A percentile compares a stretch with the other conserved stretches of the same genome.
Conservation (phyloP, 2,329 filamentous ascomycete genomes). For the Penicillium sp. region DNA sequence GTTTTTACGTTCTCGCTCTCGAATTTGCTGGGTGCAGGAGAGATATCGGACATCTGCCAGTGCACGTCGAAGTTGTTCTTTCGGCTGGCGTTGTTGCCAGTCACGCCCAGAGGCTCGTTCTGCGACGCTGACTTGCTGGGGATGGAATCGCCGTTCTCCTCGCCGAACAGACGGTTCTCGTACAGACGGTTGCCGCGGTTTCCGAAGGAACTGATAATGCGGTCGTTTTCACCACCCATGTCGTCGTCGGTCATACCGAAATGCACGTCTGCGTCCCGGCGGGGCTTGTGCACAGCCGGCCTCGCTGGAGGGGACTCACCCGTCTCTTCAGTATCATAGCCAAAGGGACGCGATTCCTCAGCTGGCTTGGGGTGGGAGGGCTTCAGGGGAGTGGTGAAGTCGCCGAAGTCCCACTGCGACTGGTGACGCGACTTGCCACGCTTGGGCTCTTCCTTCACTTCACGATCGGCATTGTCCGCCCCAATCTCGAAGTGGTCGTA, state of each 20-base stretch:
- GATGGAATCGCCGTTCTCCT: slow-evolving; percentile 60
- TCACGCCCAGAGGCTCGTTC: slow-evolving; percentile 57
- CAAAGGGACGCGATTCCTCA: slow-evolving; percentile 71
- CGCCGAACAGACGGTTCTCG: slow-evolving; percentile 69
- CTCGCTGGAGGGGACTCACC: slow-evolving; percentile 45
- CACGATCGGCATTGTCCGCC: slow-evolving; percentile 28
- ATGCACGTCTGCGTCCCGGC: slow-evolving; percentile 76
- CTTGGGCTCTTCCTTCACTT: slow-evolving; percentile 26
- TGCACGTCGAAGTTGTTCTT: slow-evolving; percentile 75
- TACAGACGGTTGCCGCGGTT: slow-evolving; percentile 73
- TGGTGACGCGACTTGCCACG: slow-evolving; percentile 52
- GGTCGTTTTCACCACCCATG: slow-evolving; percentile 45
- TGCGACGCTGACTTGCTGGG: slow-evolving; percentile 20
- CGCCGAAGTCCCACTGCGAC: slow-evolving; percentile 82
- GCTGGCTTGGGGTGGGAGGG: slow-evolving; percentile 60
- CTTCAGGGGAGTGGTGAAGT: slow-evolving; percentile 83
- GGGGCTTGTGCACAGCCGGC: slow-evolving; percentile 62
- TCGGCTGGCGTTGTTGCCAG: slow-evolving; percentile 71
- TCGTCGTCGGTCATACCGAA: slow-evolving; percentile 81
- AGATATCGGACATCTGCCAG: slow-evolving; percentile 68
- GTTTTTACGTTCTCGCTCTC: slow-evolving; percentile 44
- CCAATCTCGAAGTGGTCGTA: slow-evolving; percentile 63
- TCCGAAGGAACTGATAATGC: slow-evolving; percentile 50
- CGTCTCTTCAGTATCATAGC: slow-evolving; percentile 68
- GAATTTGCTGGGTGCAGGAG: slow-evolving; percentile 35